Evolutionary conservation across 495 filamentous ascomycete genomes (phyloP), one percentile per base, ranked within the genome.

Genomic region (Penicillium flavigenum): DNA sequence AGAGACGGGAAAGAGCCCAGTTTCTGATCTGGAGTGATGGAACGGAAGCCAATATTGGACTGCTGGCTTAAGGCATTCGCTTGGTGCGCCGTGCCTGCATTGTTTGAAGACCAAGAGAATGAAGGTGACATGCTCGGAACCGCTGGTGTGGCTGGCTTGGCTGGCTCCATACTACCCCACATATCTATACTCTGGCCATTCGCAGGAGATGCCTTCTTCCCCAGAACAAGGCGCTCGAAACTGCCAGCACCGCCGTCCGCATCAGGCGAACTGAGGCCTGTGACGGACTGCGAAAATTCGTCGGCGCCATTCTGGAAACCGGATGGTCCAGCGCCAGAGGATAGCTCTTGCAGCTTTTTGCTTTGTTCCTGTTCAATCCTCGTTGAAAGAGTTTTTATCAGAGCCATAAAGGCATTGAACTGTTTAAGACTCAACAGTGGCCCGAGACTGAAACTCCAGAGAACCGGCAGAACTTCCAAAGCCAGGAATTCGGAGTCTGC

Each of bases 401-500:
- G 75, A 4, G 80, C 69, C 89, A 98, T 98, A 67, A 92, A 97
- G 0, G 81, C 73, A 61, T 90, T 86, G 70, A 98, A 98, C 72
- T 97, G 91, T 17, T 84, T 76, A 4, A 98, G 79, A 63, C 96
- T 85, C 8, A 98, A 77, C 14, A 98, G 77, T 0, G 94, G 94
- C 0, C 93, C 94, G 26, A 98, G 80, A 67, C 86, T 90, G 82
- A 98, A 97, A 53, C 74, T 84, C 95, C 95, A 98, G 5, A 98
- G 76, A 32, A 91, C 79, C 0, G 94, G 95, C 16, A 98, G 74
- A 29, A 95, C 83, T 51, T 98, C 93, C 76, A 94, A 82, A 3
- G 95, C 94, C 29, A 97, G 81, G 63, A 96, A 97, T n/a, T 98
- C 94, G 4, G 88, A 79, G 64, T 98, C 94, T 5, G 88, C 92